Base-by-base conservation (phyloP, 768 basidiomycete genomes). In the Chlorophyllum brunneum region DNA sequence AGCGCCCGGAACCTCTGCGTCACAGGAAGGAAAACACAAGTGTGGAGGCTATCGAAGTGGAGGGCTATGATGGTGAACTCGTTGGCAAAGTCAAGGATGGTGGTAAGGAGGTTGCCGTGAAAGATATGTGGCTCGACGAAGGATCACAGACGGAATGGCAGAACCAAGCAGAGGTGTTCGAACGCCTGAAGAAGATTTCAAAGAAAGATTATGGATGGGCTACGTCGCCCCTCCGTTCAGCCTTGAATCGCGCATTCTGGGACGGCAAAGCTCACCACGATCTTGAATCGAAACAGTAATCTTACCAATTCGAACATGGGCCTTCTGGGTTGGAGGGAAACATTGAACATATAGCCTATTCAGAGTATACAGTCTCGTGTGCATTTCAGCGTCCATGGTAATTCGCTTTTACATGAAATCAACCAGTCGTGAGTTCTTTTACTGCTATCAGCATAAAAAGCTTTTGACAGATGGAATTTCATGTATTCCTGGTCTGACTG, bases 121-220 rank as follows among this genome's bases (percentile, higher is more conserved):
- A 61, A 40, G 59, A 63, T 31, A 57, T 59, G 4, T 63, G 60
- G 60, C 48, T 63, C 3, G 55, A 60, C 29, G 37, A 30, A 1
- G 24, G 29, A 5, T 46, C 60, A 6, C n/a, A n/a, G 9, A 58
- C 57, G 1, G 58, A 61, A 31, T 10, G 18, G 2, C 26, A 59
- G 23, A 58, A 59, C 20, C 58, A 58, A 33, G n/a, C 40, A 0
- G 37, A 20, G 22, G 49, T 63, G 20, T 56, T 57, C 37, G 13
- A 46, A 8, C 37, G 52, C 24, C 33, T 58, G n/a, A n/a, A n/a
- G 16, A 8, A 44, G 34, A 23, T 30, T 3, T 27, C 46, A 8
- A 13, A 40, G 26, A 11, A 51, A 33, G 37, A 31, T 30, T 20
- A 49, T 23, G 26, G 11, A 0, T 23, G 46, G 48, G 22, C 38